Evolutionary conservation across 371 early-diverging fungal genomes (phyloP).

Genomic region (Dichotomocladium elegans): DNA sequence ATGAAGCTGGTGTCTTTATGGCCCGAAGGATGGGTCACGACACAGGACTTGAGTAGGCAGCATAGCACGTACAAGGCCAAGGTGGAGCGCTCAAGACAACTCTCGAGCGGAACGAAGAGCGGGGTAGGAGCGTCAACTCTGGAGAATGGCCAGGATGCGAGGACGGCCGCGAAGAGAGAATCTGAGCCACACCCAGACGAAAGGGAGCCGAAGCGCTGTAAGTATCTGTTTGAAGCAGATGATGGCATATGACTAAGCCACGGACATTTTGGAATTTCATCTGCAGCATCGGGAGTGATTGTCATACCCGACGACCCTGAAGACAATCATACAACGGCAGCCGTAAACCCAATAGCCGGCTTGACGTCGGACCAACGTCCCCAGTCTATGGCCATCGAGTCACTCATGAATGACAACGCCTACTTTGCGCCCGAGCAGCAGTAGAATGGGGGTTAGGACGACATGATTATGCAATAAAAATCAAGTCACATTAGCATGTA

Average conservation of each 20-base stretch:
- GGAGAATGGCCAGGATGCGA: not conserved
- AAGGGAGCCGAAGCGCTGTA: too few relatives aligned
- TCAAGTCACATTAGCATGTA: not conserved
- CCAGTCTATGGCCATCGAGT: not conserved
- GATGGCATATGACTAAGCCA: too few relatives aligned
- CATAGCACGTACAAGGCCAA: conserved; percentile 46
- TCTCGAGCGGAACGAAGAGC: not conserved
- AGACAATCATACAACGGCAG: too few relatives aligned
- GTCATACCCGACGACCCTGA: conserved; percentile 4
- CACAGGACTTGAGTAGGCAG: conserved; percentile 53
- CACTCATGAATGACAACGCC: not conserved
- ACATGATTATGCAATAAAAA: too few relatives aligned
- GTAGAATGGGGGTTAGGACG: too few relatives aligned
- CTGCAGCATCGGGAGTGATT: too few relatives aligned
- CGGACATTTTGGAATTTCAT: too few relatives aligned
- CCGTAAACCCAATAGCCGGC: too few relatives aligned
- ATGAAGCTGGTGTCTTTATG: conserved; percentile 43
- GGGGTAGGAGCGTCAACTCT: too few relatives aligned
- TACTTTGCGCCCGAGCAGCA: not conserved
- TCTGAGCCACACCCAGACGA: not conserved
- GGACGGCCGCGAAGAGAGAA: not conserved
- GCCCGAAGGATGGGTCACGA: conserved; percentile 52
- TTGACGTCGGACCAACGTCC: too few relatives aligned
- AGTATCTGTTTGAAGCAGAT: too few relatives aligned
- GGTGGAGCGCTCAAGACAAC: not conserved